These are phyloP conservation scores for Ramicandelaber brevisporus DNA, from an alignment of 192 early-diverging fungal species.

Conservation along the genomic window DNA sequence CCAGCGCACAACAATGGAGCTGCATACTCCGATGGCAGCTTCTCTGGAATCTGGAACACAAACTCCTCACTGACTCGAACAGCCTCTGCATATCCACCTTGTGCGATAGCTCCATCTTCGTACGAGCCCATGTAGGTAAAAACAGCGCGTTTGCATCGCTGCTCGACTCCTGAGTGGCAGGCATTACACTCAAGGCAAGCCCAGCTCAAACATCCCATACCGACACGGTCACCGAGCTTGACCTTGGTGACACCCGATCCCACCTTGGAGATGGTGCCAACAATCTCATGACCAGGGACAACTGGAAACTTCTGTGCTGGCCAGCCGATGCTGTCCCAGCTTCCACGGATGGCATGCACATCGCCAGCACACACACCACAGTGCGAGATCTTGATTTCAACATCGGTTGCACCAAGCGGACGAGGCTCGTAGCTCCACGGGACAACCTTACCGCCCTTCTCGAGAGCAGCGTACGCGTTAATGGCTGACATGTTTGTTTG, in stretches of 20 bases:
- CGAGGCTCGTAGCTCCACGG: constrained; percentile 27
- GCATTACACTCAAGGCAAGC: constrained; percentile 26
- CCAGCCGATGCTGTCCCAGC: constrained; percentile 27
- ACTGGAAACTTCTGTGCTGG: constrained; percentile 13
- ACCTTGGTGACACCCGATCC: constrained; percentile 23
- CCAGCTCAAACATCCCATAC: constrained; percentile 35
- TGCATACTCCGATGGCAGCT: constrained; percentile 22
- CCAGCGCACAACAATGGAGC: constrained; percentile 66
- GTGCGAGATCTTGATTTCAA: constrained; percentile 48
- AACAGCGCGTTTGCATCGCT: constrained; percentile 14
- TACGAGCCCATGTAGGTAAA: constrained; percentile 27
- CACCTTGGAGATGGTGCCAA: constrained; percentile 29
- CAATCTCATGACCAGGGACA: constrained; percentile 43
- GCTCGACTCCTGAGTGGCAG: constrained; percentile 18
- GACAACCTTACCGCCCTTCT: constrained; percentile 11
- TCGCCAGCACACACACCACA: constrained; percentile 60
- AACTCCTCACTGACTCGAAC: constrained; percentile 27
- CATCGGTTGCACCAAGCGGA: constrained; percentile 26
- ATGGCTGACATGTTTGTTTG: too few relatives aligned
- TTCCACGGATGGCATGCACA: constrained; percentile 34
- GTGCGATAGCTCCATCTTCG: constrained; percentile 17
- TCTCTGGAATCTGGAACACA: constrained; percentile 32
- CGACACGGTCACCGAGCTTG: constrained; percentile 30
- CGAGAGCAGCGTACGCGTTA: constrained; percentile 14
- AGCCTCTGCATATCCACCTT: constrained; percentile 32